Conservation (phyloP, 768 basidiomycete species). For the Austroboletus eburneus region DNA sequence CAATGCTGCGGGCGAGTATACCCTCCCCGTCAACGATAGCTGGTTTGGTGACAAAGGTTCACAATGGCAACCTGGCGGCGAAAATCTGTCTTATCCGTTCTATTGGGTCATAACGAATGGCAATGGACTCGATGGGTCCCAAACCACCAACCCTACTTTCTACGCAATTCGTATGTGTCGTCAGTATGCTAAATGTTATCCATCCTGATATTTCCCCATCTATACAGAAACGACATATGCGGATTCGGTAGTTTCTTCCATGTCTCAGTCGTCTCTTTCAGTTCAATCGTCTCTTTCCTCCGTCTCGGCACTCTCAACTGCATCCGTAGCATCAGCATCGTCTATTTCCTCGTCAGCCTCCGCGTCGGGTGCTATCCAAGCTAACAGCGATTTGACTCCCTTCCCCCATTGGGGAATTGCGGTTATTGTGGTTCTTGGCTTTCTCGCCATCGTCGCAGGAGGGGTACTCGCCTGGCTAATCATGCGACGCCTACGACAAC, state of each 20-base stretch:
- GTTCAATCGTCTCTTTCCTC: constrained; percentile 24
- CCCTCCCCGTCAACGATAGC: constrained; percentile 61
- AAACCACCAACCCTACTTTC: constrained; percentile 69
- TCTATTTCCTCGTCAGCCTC: constrained; percentile 19
- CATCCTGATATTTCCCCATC: constrained; percentile 8
- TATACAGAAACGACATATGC: constrained; percentile 68
- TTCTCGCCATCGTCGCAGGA: constrained; percentile 71
- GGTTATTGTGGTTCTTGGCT: constrained; percentile 81
- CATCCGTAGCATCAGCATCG: constrained; percentile 33
- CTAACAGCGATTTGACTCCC: constrained; percentile 28
- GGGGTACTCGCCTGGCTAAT: constrained; percentile 70
- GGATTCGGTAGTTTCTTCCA: constrained; percentile 59
- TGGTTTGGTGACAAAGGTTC: constrained; percentile 64
- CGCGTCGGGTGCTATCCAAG: constrained; percentile 41
- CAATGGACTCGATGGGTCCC: constrained; percentile 51
- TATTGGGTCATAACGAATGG: constrained; percentile 76
- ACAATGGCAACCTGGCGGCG: constrained; percentile 39
- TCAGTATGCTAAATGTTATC: not conserved
- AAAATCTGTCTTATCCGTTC: constrained; percentile 61
- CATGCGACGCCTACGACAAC: constrained; percentile 60
- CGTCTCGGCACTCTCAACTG: constrained; percentile 33
- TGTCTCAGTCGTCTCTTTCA: constrained; percentile 41
- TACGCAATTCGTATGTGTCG: constrained; percentile 70
- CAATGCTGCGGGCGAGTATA: constrained; percentile 50
- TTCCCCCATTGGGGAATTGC: constrained; percentile 94